Base-by-base conservation (phyloP, 1,284 basidiomycete genomes). In the Rhodofomes roseus region DNA sequence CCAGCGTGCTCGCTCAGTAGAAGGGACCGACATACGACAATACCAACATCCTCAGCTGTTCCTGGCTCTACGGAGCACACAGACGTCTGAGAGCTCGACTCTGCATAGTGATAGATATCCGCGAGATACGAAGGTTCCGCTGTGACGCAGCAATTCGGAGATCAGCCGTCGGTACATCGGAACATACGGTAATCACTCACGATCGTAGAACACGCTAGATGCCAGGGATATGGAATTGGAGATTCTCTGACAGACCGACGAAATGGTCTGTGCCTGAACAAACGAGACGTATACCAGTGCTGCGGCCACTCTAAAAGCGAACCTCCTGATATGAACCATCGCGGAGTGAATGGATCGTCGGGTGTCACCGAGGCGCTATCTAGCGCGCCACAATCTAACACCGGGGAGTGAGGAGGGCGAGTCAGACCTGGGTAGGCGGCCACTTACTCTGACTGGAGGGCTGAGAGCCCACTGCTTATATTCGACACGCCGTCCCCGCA, bases 41-140 rank as follows among this genome's bases (percentile, higher is more conserved):
- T 64, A n/a, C 63, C 66, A 6, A 71, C 61, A 53, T 71, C 70
- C 18, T 66, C 66, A 16, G 66, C 63, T 3, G 65, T 68, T 8
- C 68, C 71, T 20, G 70, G 65, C 60, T 68, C 66, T 25, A 68
- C 65, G 1, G 65, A 67, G 58, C 66, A 68, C 1, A 60, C 61
- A 2, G 66, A 43, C n/a, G 50, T 39, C 8, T 58, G 40, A 27
- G 68, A 58, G 60, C 72, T 73, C 6, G 71, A 69, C 22, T 60
- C 54, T 1, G 69, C 68, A 67, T 68, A 74, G 55, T 74, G 73
- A n/a, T 58, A 55, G 37, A 71, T 64, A 56, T 70, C 73, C 39
- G 64, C 60, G 4, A 50, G n/a, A 55, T 68, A 71, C 20, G 57
- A 12, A 18, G 37, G 37, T 14, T 39, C 37, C 37, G 37, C 37